Percentiles rank a stretch among this genome's conserved stretches.
phyloP scores from a whole-genome alignment of 495 filamentous ascomycete genomes.

The Penicillium cataractarum region DNA sequence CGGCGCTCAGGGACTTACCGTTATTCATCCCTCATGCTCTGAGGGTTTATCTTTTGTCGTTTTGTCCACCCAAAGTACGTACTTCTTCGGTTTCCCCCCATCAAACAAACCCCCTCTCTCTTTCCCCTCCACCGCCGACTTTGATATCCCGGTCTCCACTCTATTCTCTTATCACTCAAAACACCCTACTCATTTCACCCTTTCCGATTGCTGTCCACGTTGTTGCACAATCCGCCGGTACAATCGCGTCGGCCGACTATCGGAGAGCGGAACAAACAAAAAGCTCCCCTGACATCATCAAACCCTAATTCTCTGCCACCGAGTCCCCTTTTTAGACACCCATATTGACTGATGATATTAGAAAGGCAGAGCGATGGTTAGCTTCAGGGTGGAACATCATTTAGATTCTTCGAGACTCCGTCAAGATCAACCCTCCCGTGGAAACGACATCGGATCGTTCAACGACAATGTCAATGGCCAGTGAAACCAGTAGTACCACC shows the following conservation, averaged over 20 bases:
- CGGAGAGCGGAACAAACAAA: conserved; percentile 10
- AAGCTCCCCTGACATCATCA: conserved; percentile 17
- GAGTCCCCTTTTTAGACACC: background rate
- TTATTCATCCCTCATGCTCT: conserved; percentile 41
- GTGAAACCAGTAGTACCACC: conserved; percentile 52
- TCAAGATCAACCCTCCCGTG: conserved; percentile 44
- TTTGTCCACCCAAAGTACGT: conserved; percentile 49
- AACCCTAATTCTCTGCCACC: background rate
- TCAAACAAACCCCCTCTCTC: conserved; percentile 25
- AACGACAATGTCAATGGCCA: conserved; percentile 53
- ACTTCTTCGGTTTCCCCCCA: conserved; percentile 14
- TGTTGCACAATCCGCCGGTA: conserved; percentile 7
- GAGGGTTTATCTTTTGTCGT: conserved; percentile 41
- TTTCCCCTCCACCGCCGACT: conserved; percentile 16
- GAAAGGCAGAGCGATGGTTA: conserved; percentile 57
- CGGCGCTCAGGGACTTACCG: conserved; percentile 31
- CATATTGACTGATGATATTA: conserved; percentile 38
- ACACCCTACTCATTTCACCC: conserved; percentile 5
- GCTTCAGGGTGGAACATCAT: conserved; percentile 53
- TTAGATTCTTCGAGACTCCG: conserved; percentile 50
- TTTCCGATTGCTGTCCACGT: conserved; percentile 11
- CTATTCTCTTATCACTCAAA: conserved; percentile 5
- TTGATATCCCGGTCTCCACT: background rate
- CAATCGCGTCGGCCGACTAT: conserved; percentile 12
- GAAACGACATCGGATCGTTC: conserved; percentile 42